phyloP scores from a whole-genome alignment of 768 basidiomycete genomes.

The Serendipita vermifera region DNA sequence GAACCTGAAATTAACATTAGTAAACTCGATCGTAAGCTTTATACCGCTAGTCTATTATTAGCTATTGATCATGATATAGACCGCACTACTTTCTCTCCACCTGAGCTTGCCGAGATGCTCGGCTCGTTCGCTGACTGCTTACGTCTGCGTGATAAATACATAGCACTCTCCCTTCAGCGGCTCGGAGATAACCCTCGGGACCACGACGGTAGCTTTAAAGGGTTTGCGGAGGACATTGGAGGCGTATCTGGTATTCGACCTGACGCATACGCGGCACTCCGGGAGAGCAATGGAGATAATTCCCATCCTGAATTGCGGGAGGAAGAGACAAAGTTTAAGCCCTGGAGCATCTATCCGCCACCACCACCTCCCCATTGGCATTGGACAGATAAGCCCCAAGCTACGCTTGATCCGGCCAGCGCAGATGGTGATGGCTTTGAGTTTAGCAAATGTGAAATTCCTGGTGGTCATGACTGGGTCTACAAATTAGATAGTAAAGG shows the following conservation, averaged over 20 bases:
- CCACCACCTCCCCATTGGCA: slow-evolving; percentile 97
- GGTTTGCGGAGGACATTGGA: slow-evolving; percentile 47
- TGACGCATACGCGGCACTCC: slow-evolving; percentile 33
- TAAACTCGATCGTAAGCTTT: slow-evolving; percentile 8
- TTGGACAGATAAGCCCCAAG: slow-evolving; percentile 40
- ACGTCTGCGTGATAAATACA: slow-evolving; percentile 91
- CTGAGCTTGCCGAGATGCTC: slow-evolving; percentile 35
- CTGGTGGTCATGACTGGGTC: slow-evolving; percentile 43
- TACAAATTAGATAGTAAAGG: slow-evolving; percentile 77
- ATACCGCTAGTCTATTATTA: too few relatives aligned
- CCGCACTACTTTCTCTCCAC: slow-evolving; percentile 15
- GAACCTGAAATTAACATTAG: slow-evolving; percentile 13
- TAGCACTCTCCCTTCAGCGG: slow-evolving; percentile 70
- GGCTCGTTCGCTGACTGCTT: slow-evolving; percentile 73
- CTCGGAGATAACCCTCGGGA: slow-evolving; percentile 92
- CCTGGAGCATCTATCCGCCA: slow-evolving; percentile 83
- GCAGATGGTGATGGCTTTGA: slow-evolving; percentile 40
- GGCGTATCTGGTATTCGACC: slow-evolving; percentile 58
- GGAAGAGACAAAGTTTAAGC: slow-evolving; percentile 27
- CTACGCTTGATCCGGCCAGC: slow-evolving; percentile 22
- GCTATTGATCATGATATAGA: neutral
- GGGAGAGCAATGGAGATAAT: slow-evolving; percentile 11
- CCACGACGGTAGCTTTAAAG: slow-evolving; percentile 66
- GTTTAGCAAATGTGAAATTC: slow-evolving; percentile 62
- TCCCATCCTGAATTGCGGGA: slow-evolving; percentile 18